phyloP scores from a whole-genome alignment of 345 rosid species.

The Euphorbia peplus region DNA sequence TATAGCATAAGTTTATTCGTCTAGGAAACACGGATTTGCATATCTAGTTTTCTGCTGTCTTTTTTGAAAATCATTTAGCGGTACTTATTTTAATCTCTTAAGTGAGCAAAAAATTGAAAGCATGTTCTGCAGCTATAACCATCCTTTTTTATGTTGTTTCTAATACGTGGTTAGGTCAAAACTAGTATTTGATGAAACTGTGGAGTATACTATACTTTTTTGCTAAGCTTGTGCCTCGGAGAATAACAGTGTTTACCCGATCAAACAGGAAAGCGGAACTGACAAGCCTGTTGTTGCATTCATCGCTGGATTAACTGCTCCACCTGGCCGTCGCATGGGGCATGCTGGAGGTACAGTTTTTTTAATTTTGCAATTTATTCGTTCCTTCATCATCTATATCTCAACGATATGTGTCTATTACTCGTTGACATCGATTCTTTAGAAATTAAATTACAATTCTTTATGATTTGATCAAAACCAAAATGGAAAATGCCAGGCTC shows the following conservation, averaged over 20 bases:
- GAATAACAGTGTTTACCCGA: constrained; percentile 8
- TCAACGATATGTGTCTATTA: too few relatives aligned
- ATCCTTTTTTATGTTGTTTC: not conserved
- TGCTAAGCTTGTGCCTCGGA: not conserved
- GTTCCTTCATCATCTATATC: not conserved
- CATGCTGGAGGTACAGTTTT: constrained; percentile 92
- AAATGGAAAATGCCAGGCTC: too few relatives aligned
- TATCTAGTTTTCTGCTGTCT: not conserved
- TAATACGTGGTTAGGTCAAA: not conserved
- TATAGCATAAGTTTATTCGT: not conserved
- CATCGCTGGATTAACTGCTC: constrained; percentile 97
- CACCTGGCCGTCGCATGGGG: constrained; percentile 99
- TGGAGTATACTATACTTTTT: not conserved
- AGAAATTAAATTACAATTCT: not conserved
- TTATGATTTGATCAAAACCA: not conserved
- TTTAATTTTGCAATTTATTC: not conserved
- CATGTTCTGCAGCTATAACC: not conserved
- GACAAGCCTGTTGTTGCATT: constrained; percentile 93
- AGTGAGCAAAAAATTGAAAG: not conserved
- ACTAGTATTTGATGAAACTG: not conserved
- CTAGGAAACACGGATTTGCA: not conserved
- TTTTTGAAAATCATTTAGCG: not conserved
- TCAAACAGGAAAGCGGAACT: constrained; percentile 86
- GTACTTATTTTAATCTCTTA: not conserved
- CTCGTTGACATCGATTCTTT: not conserved